Conservation (phyloP, 1,284 basidiomycete genomes). For the Malassezia equina region DNA sequence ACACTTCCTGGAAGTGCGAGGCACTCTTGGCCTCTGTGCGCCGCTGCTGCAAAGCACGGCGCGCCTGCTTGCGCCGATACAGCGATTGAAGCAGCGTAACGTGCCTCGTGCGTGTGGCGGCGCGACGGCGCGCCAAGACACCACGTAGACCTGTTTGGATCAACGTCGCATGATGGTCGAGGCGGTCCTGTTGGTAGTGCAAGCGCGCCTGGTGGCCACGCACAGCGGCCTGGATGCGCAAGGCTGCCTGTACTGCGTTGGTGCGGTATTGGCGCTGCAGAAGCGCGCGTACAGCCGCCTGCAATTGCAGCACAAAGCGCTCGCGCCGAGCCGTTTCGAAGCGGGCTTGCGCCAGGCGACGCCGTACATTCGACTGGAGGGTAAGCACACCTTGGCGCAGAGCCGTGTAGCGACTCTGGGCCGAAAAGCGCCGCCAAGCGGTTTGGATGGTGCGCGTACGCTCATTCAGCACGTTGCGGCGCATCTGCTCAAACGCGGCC, state of each 20-base stretch:
- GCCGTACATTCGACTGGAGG: slow-evolving; percentile 90
- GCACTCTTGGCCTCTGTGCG: slow-evolving; percentile 89
- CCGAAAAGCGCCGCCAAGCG: slow-evolving; percentile 79
- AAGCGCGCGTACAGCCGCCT: slow-evolving; percentile 63
- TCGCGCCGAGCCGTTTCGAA: slow-evolving; percentile 65
- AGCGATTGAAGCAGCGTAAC: slow-evolving; percentile 85
- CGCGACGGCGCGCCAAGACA: slow-evolving; percentile 57
- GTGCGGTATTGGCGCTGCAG: slow-evolving; percentile 63
- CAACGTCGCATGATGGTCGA: slow-evolving; percentile 60
- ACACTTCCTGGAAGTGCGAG: slow-evolving; percentile 97
- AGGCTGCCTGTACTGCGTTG: slow-evolving; percentile 57
- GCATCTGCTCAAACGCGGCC: slow-evolving; percentile 83
- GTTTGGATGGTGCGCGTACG: slow-evolving; percentile 94
- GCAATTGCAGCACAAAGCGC: slow-evolving; percentile 66
- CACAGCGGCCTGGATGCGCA: slow-evolving; percentile 68
- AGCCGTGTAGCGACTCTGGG: slow-evolving; percentile 66
- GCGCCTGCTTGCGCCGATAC: slow-evolving; percentile 75
- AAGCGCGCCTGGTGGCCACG: slow-evolving; percentile 70
- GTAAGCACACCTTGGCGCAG: slow-evolving; percentile 66
- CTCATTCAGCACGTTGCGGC: slow-evolving; percentile 73
- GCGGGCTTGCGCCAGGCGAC: slow-evolving; percentile 63
- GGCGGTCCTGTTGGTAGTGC: slow-evolving; percentile 58
- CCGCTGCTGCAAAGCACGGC: slow-evolving; percentile 70
- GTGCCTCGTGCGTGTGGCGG: slow-evolving; percentile 15
- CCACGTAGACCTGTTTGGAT: slow-evolving; percentile 82